Evolutionary conservation across 129 eudicot genomes (phyloP).

Genomic region (Logfia minima): DNA sequence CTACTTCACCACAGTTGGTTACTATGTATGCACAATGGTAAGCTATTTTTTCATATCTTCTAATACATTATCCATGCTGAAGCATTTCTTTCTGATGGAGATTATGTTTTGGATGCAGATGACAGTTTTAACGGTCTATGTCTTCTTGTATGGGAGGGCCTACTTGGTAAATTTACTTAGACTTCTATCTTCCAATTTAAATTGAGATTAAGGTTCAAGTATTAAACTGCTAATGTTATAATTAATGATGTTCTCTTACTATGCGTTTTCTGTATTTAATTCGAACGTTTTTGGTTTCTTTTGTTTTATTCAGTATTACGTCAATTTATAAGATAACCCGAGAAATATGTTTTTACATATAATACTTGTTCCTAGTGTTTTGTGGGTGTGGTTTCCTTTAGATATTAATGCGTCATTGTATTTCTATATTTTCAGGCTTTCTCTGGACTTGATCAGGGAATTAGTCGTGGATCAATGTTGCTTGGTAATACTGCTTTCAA

Average conservation of each 20-base stretch:
- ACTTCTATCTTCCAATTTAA: neutral
- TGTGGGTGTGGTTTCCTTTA: neutral
- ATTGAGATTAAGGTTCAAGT: neutral
- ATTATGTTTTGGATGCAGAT: slow-evolving; percentile 58
- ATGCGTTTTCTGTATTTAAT: neutral
- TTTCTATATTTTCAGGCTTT: slow-evolving; percentile 67
- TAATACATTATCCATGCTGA: neutral
- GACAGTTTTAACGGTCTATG: slow-evolving; percentile 90
- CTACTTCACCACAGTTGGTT: slow-evolving; percentile 92
- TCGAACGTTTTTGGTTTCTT: neutral
- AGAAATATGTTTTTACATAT: slow-evolving; percentile 1
- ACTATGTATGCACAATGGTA: slow-evolving; percentile 96
- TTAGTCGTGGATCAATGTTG: slow-evolving; percentile 44
- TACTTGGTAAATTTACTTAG: slow-evolving; percentile 58
- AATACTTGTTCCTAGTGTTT: neutral
- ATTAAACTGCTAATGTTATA: slow-evolving; percentile 2
- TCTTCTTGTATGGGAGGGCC: slow-evolving; percentile 91
- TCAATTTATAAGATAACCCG: neutral
- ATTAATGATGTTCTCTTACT: neutral
- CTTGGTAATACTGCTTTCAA: slow-evolving; percentile 84
- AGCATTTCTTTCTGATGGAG: slow-evolving; percentile 18
- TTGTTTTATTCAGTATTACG: slow-evolving; percentile 8
- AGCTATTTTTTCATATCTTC: neutral
- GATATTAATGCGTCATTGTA: slow-evolving; percentile 12
- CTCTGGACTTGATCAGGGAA: slow-evolving; percentile 87